Conservation (phyloP, 495 filamentous ascomycete genomes). For the Talaromyces trachyspermus region DNA sequence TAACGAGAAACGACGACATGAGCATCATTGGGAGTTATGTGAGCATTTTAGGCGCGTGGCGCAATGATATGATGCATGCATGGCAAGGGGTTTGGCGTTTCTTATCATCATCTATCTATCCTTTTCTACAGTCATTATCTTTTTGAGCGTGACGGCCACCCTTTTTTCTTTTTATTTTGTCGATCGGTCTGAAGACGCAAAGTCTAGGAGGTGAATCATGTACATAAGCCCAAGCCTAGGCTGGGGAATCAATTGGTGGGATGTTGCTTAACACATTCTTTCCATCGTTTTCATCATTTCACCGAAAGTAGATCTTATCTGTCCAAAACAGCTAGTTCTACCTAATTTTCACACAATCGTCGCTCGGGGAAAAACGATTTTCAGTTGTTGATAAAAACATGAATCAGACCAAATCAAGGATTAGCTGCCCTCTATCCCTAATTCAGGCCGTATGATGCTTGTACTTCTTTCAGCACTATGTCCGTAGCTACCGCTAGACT, state of each 20-base stretch:
- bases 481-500: background rate
- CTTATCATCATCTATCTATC: background rate
- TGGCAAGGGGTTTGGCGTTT: constrained; percentile 8
- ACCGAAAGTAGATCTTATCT: too few relatives aligned
- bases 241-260: too few relatives aligned
- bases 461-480: background rate
- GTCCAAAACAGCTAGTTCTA: too few relatives aligned
- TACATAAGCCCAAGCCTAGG: too few relatives aligned
- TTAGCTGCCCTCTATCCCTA: constrained; percentile 22
- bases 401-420: constrained; percentile 19
- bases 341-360: too few relatives aligned
- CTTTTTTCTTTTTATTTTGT: too few relatives aligned
- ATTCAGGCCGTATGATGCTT: background rate
- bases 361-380: too few relatives aligned
- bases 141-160: background rate
- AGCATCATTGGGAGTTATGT: constrained; percentile 6
- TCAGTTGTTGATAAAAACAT: too few relatives aligned
- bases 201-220: too few relatives aligned
- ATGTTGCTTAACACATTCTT: too few relatives aligned
- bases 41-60: constrained; percentile 3
- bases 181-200: too few relatives aligned
- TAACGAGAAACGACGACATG: background rate
- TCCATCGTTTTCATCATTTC: too few relatives aligned
- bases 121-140: background rate
- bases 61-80: constrained; percentile 1